A percentile compares a stretch with the other conserved stretches of the same genome.
Conservation (phyloP, 306 rosid species). For the Sesbania bispinosa region DNA sequence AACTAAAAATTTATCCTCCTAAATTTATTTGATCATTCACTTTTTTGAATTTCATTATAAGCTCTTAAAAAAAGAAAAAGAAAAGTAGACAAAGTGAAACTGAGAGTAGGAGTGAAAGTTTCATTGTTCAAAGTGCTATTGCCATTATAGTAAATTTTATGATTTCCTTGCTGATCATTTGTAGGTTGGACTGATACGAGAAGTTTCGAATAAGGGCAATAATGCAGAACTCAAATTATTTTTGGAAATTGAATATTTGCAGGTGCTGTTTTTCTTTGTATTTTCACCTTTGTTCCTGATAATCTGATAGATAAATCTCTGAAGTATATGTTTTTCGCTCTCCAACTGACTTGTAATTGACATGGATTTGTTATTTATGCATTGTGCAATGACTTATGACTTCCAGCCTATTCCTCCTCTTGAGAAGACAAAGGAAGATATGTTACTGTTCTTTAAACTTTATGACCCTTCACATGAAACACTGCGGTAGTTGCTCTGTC, state of each 20-base stretch:
- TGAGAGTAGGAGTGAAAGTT: no score
- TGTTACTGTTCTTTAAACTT: conserved; percentile 73
- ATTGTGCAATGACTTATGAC: conserved; percentile 51
- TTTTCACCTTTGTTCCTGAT: conserved; percentile 16
- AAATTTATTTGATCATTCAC: neutral
- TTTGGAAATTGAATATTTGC: conserved; percentile 74
- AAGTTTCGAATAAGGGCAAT: conserved; percentile 58
- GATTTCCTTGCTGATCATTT: conserved; percentile 14
- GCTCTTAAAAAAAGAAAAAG: no score
- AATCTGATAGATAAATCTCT: conserved; percentile 3
- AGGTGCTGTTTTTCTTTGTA: conserved; percentile 46
- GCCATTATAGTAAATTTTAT: neutral
- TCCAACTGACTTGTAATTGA: neutral
- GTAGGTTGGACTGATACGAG: conserved; percentile 82
- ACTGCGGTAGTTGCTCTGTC: conserved; percentile 52
- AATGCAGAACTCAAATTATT: conserved; percentile 74
- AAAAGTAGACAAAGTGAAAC: no score
- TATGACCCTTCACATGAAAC: conserved; percentile 64
- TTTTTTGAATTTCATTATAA: no score
- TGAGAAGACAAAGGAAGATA: conserved; percentile 71
- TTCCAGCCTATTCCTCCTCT: conserved; percentile 62
- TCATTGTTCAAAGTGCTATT: neutral
- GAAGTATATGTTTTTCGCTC: neutral
- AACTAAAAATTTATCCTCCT: neutral
- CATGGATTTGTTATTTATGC: conserved; percentile 7